Evolutionary conservation across 208 protist genomes (phyloP).

Genomic region (Naegleria lovaniensis): DNA sequence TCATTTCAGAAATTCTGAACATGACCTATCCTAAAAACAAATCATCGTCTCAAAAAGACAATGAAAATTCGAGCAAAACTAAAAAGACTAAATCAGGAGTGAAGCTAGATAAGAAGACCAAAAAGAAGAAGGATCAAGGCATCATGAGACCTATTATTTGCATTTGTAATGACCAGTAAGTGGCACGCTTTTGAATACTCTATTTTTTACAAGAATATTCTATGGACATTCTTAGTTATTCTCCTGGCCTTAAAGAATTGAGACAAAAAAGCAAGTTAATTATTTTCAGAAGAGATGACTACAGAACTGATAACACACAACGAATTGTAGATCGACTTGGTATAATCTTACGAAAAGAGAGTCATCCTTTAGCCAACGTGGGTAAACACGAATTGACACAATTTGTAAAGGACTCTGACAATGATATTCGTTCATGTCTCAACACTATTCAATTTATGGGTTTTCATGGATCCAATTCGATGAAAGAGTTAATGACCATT

Average conservation of each 20-base stretch:
- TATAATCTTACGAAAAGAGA: background rate
- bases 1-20: background rate
- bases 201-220: no score
- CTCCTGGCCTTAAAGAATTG: background rate
- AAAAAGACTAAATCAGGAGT: background rate
- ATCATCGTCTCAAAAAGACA: background rate
- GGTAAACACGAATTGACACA: background rate
- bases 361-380: background rate
- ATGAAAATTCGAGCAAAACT: background rate
- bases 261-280: background rate
- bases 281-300: background rate
- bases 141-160: conserved; percentile 19
- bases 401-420: background rate
- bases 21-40: background rate
- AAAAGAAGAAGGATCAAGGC: background rate
- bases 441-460: conserved; percentile 16
- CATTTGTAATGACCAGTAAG: conserved; percentile 25
- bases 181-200: background rate
- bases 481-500: background rate
- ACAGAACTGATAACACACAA: background rate
- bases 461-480: background rate
- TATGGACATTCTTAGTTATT: no score
- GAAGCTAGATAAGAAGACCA: background rate
- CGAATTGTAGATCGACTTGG: background rate
- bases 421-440: conserved; percentile 24